Base-by-base conservation (phyloP, 495 filamentous ascomycete genomes). In the Filosporella fistucella region DNA sequence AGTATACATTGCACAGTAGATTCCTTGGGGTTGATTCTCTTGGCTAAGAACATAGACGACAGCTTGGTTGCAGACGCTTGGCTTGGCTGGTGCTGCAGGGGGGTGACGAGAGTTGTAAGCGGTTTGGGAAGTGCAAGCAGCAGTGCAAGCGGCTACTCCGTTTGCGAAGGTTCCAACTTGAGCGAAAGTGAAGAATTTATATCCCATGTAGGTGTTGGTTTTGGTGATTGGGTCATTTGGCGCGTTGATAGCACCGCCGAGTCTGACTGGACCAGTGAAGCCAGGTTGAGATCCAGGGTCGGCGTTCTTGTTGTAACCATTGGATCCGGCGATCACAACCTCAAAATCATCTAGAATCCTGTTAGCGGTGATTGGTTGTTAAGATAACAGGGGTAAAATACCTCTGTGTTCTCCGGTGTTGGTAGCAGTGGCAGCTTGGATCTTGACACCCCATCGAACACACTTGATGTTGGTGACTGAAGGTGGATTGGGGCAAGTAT, bases 391-490 rank as follows among this genome's bases (percentile, higher is more conserved):
- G 23, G 22, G 61, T 51, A 70, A 72, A 16, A 64, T 46, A 28
- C 46, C 55, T 33, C 65, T 54, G 28, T 42, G 65, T 52, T 69
- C 57, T n/a, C 69, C 71, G 11, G 18, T 41, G 42, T 70, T 70
- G 17, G 37, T 63, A 20, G 69, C 69, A 1, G 60, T 58, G 1
- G 26, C 47, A 18, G 54, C 37, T 0, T 58, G 34, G 24, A 74
- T 46, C 17, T 51, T 43, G 13, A 57, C 61, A 33, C 69, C 71
- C 68, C 70, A 78, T 48, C 73, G 70, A 17, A 67, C 65, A 54
- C 76, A 80, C 62, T 76, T 77, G 64, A 73, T 74, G 49, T 70
- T 69, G 32, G 71, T 76, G 25, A 67, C 64, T 13, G 66, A 66
- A 12, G 69, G 35, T 0, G 76, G 74, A 44, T 76, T 65, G 30